Conservation (phyloP, 345 rosid species). For the Citrus reticulata region DNA sequence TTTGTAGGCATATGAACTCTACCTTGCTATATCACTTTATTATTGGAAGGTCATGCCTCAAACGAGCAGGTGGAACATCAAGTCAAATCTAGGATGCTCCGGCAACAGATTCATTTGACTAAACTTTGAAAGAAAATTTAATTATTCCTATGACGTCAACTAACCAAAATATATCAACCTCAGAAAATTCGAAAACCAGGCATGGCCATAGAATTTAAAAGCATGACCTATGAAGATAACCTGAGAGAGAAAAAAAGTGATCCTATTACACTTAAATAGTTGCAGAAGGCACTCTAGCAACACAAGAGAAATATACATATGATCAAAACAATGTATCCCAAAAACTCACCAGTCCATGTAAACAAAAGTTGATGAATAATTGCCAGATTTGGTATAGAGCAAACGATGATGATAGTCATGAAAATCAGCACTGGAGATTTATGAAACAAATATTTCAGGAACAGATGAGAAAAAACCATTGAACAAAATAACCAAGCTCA, state of each 20-base stretch:
- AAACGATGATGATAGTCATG: slow-evolving; percentile 98
- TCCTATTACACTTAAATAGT: not conserved
- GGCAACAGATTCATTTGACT: not conserved
- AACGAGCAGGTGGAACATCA: not conserved
- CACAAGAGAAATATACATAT: not conserved
- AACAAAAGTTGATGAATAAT: slow-evolving; percentile 88
- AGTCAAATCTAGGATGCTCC: not conserved
- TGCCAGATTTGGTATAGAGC: slow-evolving; percentile 94
- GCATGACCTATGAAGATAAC: not conserved
- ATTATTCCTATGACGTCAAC: not conserved
- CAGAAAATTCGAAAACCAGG: not conserved
- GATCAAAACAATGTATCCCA: not conserved
- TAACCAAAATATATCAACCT: not conserved
- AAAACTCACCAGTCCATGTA: slow-evolving; percentile 93
- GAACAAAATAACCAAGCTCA: not conserved
- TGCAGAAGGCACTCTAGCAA: not conserved
- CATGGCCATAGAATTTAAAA: not conserved
- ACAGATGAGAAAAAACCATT: slow-evolving; percentile 1
- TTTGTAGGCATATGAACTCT: not conserved
- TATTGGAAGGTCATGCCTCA: not conserved
- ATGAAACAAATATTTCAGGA: slow-evolving; percentile 6
- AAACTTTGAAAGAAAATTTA: not conserved
- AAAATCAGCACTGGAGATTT: slow-evolving; percentile 80
- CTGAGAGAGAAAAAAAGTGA: not conserved
- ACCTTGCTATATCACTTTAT: not conserved